Evolutionary conservation across 1,139 yeast species (phyloP).

Genomic region (Yamadazyma blattariae): DNA sequence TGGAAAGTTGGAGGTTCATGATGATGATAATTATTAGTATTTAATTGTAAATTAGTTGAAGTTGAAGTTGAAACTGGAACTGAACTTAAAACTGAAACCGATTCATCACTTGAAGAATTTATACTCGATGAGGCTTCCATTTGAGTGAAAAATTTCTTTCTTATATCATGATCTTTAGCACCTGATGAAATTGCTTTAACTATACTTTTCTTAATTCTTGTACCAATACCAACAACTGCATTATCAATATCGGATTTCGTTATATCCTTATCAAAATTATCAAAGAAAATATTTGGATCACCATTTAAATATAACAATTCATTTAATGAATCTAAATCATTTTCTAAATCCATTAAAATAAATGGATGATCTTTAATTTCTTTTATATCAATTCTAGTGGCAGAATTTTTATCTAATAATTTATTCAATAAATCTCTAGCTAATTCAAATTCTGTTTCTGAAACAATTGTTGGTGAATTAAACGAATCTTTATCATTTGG

Average conservation of each 20-base stretch:
- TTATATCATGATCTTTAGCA: slow-evolving; percentile 26
- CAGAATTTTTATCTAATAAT: slow-evolving; percentile 71
- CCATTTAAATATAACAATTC: slow-evolving; percentile 37
- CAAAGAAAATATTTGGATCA: slow-evolving; percentile 7
- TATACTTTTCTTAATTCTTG: slow-evolving; percentile 58
- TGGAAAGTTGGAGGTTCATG: neutral
- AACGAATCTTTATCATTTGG: slow-evolving; percentile 49
- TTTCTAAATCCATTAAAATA: slow-evolving; percentile 58
- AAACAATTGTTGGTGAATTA: slow-evolving; percentile 39
- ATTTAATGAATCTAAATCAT: slow-evolving; percentile 35
- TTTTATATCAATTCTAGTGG: slow-evolving; percentile 61
- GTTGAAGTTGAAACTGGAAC: neutral
- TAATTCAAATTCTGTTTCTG: slow-evolving; percentile 48
- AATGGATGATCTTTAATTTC: slow-evolving; percentile 84
- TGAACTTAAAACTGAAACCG: slow-evolving; percentile 14
- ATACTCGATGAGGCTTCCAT: slow-evolving; percentile 26
- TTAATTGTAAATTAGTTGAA: neutral
- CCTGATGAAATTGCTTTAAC: slow-evolving; percentile 48
- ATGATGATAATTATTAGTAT: slow-evolving; percentile 4
- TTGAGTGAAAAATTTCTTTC: slow-evolving; percentile 23
- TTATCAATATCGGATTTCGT: slow-evolving; percentile 37
- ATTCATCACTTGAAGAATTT: slow-evolving; percentile 33
- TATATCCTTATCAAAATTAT: slow-evolving; percentile 6
- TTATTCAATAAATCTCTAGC: slow-evolving; percentile 66
- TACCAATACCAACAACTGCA: slow-evolving; percentile 80